Percentiles rank a stretch among this genome's conserved stretches.
Conservation (phyloP, 257 asterid genomes). For the Solanum pimpinellifolium region DNA sequence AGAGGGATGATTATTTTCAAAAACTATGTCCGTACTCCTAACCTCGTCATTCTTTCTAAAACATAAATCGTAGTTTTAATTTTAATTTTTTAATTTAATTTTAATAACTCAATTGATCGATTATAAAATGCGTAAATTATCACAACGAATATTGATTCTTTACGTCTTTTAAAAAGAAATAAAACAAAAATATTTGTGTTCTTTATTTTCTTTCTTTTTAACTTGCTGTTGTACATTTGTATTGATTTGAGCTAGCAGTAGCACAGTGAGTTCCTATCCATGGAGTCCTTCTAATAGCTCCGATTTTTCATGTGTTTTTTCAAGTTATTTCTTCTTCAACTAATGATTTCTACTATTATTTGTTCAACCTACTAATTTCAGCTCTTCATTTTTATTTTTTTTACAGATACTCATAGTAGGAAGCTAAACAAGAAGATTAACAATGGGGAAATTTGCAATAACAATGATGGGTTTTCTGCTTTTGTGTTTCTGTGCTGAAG, state of each 20-base stretch:
- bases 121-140: no score
- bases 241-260: not conserved
- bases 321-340: not conserved
- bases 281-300: not conserved
- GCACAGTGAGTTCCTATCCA: not conserved
- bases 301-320: not conserved
- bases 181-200: not conserved
- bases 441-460: not conserved
- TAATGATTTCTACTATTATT: not conserved
- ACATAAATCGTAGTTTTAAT: not conserved
- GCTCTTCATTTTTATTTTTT: not conserved
- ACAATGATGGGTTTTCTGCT: not conserved
- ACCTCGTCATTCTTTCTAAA: not conserved
- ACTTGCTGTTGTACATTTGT: not conserved
- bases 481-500: not conserved
- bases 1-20: not conserved
- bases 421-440: not conserved
- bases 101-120: no score
- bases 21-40: not conserved
- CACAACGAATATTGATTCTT: no score
- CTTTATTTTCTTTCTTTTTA: not conserved
- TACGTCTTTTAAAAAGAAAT: not conserved
- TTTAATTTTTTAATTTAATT: no score
- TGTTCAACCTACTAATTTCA: not conserved
- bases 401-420: not conserved